Base-by-base conservation (phyloP, 106 monocot species). In the Alisma plantagoaquatica region DNA sequence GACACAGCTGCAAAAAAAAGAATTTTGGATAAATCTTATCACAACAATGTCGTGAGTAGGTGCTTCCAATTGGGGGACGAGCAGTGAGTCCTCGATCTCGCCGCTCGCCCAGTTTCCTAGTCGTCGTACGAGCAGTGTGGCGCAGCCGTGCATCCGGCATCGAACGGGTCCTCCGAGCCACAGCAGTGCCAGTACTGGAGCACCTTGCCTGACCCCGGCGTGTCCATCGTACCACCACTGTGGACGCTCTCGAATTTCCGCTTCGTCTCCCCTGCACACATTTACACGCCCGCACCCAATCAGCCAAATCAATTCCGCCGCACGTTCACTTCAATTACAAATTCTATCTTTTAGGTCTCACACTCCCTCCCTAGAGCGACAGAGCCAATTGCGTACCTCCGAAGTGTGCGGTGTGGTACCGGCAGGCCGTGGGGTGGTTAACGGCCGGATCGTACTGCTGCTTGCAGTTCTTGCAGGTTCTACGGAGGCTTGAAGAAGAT, bases 171-270 rank as follows among this genome's bases (percentile, higher is more conserved):
- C 28, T 94, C 87, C 16, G 80, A 87, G 23, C 87, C 87, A 44
- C 94, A 94, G 29, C 87, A 94, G 69, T 94, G 94, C 94, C 87
- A 84, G 54, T 94, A 94, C 44, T 87, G 80, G 42, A 75, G 63
- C 30, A 94, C 77, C 70, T 70, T 62, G 23, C 94, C 87, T 1
- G 80, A 69, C 23, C 78, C 78, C 1, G 94, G 83, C 32, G 94
- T 94, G 58, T 63, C 54, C 93, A 94, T 70, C 43, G 83, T 94
- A 9, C 93, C 93, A 35, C 93, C 93, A 0, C 50, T 31, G 67
- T 94, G 73, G 2, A 94, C 93, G 32, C 93, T 87, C 63, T 94
- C 83, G 61, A 94, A 87, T 59, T 94, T 94, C 68, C 93, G 83
- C 80, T 61, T 80, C 26, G 93, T 94, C 61, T 94, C 93, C 4